These are phyloP conservation scores for Chondrus crispus DNA, from an alignment of 23 red algal genomes.

Conservation along the genomic window DNA sequence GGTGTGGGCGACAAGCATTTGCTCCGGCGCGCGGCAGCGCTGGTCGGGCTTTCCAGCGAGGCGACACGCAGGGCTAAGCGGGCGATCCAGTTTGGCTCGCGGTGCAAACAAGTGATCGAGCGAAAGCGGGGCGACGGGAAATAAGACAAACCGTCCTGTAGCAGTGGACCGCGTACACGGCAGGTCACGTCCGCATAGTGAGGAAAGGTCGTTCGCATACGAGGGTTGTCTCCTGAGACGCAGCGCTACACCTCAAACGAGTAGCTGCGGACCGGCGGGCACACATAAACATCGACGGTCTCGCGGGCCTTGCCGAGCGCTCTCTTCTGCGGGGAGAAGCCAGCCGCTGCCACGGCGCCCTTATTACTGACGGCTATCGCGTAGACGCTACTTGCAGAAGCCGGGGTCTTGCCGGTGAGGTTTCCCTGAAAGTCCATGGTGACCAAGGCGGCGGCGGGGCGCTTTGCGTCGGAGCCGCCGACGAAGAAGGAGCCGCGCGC, in stretches of 20 bases:
- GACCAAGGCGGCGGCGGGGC: not conserved
- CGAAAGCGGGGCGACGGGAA: not conserved
- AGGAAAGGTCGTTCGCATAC: not conserved
- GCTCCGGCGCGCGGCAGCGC: slow-evolving; percentile 51
- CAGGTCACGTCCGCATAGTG: not conserved
- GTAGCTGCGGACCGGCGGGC: slow-evolving; percentile 40
- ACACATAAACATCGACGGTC: slow-evolving; percentile 48
- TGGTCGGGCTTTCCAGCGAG: slow-evolving; percentile 48
- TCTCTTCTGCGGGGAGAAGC: not conserved
- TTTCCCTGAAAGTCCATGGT: not conserved
- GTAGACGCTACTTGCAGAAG: slow-evolving; percentile 36
- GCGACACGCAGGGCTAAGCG: slow-evolving; percentile 47
- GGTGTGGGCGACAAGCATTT: slow-evolving; percentile 72
- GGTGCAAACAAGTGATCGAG: slow-evolving; percentile 72
- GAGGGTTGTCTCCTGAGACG: not conserved
- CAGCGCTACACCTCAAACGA: slow-evolving; percentile 11
- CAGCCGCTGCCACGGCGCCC: slow-evolving; percentile 37
- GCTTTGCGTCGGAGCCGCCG: slow-evolving; percentile 39
- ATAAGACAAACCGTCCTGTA: not conserved
- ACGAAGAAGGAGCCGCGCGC: slow-evolving; percentile 30
- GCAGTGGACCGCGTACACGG: not conserved
- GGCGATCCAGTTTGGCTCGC: slow-evolving; percentile 83
- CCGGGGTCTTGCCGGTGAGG: not conserved
- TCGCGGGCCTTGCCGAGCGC: not conserved
- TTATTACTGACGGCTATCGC: not conserved